Evolutionary conservation across 2,329 filamentous ascomycete species (phyloP).

Genomic region (Aspergillus sp.): DNA sequence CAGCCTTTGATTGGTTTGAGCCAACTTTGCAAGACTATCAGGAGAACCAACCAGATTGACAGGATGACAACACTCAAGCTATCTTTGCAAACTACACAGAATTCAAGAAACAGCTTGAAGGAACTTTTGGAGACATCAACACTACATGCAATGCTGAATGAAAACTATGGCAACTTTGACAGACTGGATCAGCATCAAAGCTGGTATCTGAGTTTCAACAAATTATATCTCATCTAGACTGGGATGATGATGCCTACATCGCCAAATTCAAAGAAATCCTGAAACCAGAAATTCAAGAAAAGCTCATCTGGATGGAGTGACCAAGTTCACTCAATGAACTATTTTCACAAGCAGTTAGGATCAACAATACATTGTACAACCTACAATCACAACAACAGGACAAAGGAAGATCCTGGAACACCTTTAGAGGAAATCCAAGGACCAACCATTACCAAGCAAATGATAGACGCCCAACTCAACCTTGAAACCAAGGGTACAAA

Average conservation of each 20-base stretch:
- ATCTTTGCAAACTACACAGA: too few species aligned
- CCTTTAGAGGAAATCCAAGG: too few species aligned
- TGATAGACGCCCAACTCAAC: neutral
- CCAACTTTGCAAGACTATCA: neutral
- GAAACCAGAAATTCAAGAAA: constrained; percentile 5
- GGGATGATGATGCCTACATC: constrained; percentile 2
- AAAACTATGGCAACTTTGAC: neutral
- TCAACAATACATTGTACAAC: constrained; percentile 4
- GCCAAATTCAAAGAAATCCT: neutral
- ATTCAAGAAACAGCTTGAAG: neutral
- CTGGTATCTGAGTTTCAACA: constrained; percentile 3
- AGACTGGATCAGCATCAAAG: neutral
- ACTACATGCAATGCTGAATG: neutral
- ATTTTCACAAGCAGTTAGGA: neutral
- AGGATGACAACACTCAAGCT: too few species aligned
- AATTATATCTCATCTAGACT: constrained; percentile 3
- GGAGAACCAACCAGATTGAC: neutral
- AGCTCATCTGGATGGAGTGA: constrained; percentile 1
- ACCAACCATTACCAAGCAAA: neutral
- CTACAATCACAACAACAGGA: neutral
- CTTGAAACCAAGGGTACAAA: neutral
- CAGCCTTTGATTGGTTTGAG: neutral
- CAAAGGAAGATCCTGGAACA: neutral
- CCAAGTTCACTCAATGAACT: neutral
- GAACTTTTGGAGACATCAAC: constrained; percentile 5